phyloP scores from a whole-genome alignment of 2,329 filamentous ascomycete genomes.

The Coniella vitis region DNA sequence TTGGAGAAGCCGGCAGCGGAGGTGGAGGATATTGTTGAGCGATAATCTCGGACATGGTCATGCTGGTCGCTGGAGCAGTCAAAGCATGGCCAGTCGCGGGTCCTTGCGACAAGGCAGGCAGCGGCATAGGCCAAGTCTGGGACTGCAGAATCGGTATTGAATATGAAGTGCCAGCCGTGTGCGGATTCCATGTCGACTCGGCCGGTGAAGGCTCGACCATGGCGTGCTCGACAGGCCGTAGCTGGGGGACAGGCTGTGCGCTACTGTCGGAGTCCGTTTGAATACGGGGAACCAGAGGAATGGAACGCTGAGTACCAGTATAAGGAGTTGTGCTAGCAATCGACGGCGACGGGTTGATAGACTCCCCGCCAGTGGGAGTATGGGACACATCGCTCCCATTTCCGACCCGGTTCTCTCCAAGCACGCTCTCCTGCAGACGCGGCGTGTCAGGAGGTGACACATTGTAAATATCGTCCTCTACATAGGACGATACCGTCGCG shows the following conservation, averaged over 20 bases:
- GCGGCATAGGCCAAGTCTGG: slow-evolving; percentile 41
- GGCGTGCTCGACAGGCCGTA: slow-evolving; percentile 11
- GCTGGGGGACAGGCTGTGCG: slow-evolving; percentile 19
- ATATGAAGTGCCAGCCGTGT: slow-evolving; percentile 21
- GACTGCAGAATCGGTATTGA: slow-evolving; percentile 21
- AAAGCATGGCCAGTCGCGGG: slow-evolving; percentile 29
- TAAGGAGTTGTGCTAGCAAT: slow-evolving; percentile 12
- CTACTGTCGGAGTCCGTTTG: slow-evolving; percentile 14
- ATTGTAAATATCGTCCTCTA: slow-evolving; percentile 38
- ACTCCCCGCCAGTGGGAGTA: slow-evolving; percentile 1
- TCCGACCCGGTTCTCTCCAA: slow-evolving; percentile 14
- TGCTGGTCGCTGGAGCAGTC: slow-evolving; percentile 32
- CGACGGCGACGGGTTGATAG: slow-evolving; percentile 3
- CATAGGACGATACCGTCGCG: slow-evolving; percentile 9
- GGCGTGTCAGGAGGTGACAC: slow-evolving; percentile 41
- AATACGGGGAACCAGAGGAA: slow-evolving; percentile 17
- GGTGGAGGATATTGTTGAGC: slow-evolving; percentile 31
- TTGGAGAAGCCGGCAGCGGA: slow-evolving; percentile 33
- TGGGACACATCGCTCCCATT: slow-evolving; percentile 9
- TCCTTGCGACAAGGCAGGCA: slow-evolving; percentile 18
- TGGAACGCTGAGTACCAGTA: slow-evolving; percentile 15
- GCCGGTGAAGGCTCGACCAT: slow-evolving; percentile 1
- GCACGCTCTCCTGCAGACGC: slow-evolving; percentile 12
- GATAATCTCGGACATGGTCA: slow-evolving; percentile 27
- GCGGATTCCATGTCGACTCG: slow-evolving; percentile 16